A percentile compares a stretch with the other conserved stretches of the same genome.
These are phyloP conservation scores for Pelagomonas calceolata DNA, from an alignment of 108 stramenopile species.

Conservation along the genomic window DNA sequence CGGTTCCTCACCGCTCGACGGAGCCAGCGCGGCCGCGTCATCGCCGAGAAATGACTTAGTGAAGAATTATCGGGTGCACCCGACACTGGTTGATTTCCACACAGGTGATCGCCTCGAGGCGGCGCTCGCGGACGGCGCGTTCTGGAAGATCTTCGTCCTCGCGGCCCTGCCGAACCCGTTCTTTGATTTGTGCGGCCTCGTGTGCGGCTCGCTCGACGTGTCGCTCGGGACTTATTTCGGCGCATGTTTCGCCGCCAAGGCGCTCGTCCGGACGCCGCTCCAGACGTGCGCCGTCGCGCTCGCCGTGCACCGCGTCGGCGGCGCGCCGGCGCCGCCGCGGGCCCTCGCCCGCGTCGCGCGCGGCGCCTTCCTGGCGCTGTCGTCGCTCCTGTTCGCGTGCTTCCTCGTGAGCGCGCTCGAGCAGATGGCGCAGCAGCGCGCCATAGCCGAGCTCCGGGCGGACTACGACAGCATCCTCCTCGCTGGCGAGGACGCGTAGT, in stretches of 20 bases:
- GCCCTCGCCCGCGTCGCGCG: no score
- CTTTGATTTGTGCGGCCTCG: conserved; percentile 48
- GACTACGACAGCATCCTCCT: no score
- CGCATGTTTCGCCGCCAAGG: conserved; percentile 45
- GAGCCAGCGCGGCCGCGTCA: no score
- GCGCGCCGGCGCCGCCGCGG: neutral
- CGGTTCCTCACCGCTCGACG: no score
- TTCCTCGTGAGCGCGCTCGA: neutral
- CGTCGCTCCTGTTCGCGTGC: neutral
- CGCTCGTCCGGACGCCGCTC: conserved; percentile 27
- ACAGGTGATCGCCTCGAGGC: neutral
- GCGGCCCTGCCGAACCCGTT: conserved; percentile 40
- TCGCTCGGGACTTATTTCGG: conserved; percentile 44
- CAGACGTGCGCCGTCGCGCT: conserved; percentile 8
- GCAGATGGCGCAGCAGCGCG: neutral
- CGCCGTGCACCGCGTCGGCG: neutral
- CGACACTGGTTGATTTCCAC: no score
- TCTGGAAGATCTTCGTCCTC: conserved; percentile 38
- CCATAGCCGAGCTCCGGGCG: neutral
- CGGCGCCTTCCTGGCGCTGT: neutral
- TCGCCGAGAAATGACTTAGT: no score
- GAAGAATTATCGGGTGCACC: no score
- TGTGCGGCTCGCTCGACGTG: conserved; percentile 37
- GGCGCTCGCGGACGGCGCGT: neutral
- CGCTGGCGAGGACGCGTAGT: no score